These are phyloP conservation scores for Chaetomium sp. DNA, from an alignment of 2,329 filamentous ascomycete genomes.

Conservation along the genomic window DNA sequence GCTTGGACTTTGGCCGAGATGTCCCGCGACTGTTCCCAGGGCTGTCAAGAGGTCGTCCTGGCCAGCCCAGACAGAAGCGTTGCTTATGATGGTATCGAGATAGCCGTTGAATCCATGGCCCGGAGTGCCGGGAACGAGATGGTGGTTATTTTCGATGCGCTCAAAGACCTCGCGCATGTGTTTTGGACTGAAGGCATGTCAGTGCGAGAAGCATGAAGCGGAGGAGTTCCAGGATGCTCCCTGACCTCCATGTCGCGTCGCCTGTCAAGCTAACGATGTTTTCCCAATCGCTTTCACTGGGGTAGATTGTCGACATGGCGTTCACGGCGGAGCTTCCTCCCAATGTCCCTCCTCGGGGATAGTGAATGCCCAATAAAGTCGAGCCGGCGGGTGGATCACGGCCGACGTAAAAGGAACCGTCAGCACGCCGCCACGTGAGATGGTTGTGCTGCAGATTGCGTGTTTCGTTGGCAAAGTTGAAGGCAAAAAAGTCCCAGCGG, in stretches of 20 bases:
- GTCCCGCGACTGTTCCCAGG: conserved; percentile 16
- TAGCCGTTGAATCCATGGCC: conserved; percentile 49
- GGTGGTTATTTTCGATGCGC: conserved; percentile 48
- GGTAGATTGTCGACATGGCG: conserved; percentile 39
- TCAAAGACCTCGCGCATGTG: conserved; percentile 48
- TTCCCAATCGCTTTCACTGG: conserved; percentile 42
- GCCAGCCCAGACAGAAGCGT: conserved; percentile 16
- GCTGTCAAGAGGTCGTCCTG: conserved; percentile 22
- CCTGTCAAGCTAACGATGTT: conserved; percentile 29
- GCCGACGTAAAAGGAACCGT: conserved; percentile 38
- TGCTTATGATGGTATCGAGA: conserved; percentile 37
- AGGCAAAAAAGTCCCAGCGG: conserved; percentile 60
- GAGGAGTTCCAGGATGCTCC: background rate
- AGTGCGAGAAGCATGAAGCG: background rate
- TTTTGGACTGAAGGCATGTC: conserved; percentile 29
- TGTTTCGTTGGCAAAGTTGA: conserved; percentile 54
- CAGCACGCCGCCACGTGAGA: conserved; percentile 49
- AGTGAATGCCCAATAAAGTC: conserved; percentile 41
- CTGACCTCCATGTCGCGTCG: conserved; percentile 31
- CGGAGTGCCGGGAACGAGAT: conserved; percentile 42
- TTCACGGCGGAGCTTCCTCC: conserved; percentile 44
- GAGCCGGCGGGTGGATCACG: conserved; percentile 33
- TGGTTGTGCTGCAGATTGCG: conserved; percentile 52
- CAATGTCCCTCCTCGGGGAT: conserved; percentile 44
- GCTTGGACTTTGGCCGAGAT: conserved; percentile 26